Evolutionary conservation across 805 yeast genomes (phyloP), one percentile per base, ranked within the genome.

Genomic region (Myxozyma geophila): DNA sequence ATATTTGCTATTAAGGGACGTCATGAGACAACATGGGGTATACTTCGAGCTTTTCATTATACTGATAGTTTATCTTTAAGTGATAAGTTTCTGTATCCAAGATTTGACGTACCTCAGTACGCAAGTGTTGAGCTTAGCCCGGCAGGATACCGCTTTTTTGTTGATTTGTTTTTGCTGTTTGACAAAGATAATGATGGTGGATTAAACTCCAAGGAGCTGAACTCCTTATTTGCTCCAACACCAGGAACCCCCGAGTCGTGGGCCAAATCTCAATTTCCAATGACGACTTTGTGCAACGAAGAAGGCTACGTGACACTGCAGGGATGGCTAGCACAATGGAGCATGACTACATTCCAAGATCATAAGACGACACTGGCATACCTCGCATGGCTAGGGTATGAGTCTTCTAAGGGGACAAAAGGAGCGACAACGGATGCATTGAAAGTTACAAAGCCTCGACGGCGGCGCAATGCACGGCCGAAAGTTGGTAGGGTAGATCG

Each of bases 271-370:
- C 87, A 87, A 68, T 95, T 95, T 72, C 99, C 99, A 0, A 79
- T 82, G 33, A 85, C 96, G 0, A 90, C 96, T 10, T 97, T 93
- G 1, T 84, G 96, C 58, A 92, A 92, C 73, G 97, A 92, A 68
- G 87, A 86, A 67, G 98, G 97, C 0, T 83, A 86, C 73, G 92
- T 95, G 3, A 91, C 98, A 0, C 76, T 95, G 35, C 99, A 96
- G 77, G 99, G 99, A 2, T 95, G 99, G 99, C 77, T 95, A 44
- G 99, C 99, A 0, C 98, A 93, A 72, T 95, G 99, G 99, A 88
- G 93, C 70, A 89, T 95, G 89, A 91, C 97, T 0, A 93, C 98
- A 0, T 92, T 85, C 69, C 78, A 95, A 37, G 96, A 92, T 70
- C 85, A 89, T 73, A 85, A 83, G 70, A 87, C 91, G 0, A 92